Evolutionary conservation across 1,284 basidiomycete genomes (phyloP).

Genomic region (Apiotrichum akiyoshidainum): DNA sequence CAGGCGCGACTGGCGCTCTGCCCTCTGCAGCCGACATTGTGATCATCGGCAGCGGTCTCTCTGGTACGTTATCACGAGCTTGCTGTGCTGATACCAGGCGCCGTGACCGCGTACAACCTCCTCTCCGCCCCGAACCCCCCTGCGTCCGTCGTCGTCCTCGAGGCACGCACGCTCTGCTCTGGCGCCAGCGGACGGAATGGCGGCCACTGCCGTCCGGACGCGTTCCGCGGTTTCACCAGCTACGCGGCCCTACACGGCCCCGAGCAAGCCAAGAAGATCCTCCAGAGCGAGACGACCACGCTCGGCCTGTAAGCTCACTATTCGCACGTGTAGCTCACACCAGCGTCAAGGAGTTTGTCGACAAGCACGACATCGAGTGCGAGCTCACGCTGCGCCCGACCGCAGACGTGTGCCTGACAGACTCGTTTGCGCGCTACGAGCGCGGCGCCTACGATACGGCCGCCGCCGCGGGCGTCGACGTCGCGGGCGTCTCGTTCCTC

Average conservation of each 20-base stretch:
- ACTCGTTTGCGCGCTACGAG: conserved; percentile 16
- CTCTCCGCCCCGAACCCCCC: conserved; percentile 9
- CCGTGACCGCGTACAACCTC: conserved; percentile 26
- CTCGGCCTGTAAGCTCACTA: conserved; percentile 6
- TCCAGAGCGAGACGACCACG: conserved; percentile 25
- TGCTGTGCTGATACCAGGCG: conserved; percentile 17
- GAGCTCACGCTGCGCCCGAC: conserved; percentile 29
- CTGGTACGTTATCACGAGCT: neutral
- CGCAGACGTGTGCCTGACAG: conserved; percentile 24
- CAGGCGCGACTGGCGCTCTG: conserved; percentile 21
- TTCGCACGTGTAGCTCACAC: no score
- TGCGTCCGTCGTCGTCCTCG: conserved; percentile 27
- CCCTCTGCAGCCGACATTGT: conserved; percentile 30
- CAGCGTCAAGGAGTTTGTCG: conserved; percentile 22
- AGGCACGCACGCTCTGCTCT: conserved; percentile 34
- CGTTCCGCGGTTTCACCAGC: conserved; percentile 29
- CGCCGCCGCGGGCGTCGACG: conserved; percentile 24
- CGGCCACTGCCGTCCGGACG: conserved; percentile 36
- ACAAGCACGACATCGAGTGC: conserved; percentile 28
- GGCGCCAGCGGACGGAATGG: conserved; percentile 37
- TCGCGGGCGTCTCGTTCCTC: conserved; percentile 3
- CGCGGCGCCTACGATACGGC: conserved; percentile 16
- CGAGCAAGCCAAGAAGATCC: conserved; percentile 28
- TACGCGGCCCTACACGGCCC: conserved; percentile 22
- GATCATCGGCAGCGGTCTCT: conserved; percentile 34